Evolutionary conservation across 805 yeast species (phyloP), one percentile per base, ranked within the genome.

Genomic region (Tetrapisispora fleetii): DNA sequence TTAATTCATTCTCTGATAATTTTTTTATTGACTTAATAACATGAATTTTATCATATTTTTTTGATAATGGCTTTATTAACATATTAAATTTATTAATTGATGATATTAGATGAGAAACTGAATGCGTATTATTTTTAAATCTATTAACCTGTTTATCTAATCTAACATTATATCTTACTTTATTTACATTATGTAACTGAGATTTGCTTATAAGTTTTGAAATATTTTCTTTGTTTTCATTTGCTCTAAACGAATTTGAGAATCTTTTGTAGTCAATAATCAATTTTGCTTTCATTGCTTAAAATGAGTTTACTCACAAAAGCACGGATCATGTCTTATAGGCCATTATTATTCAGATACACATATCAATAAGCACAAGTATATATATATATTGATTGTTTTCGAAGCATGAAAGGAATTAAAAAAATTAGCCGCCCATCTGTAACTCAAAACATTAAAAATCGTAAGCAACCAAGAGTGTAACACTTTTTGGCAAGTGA

Each of bases 1-100:
- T 16, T 16, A 46, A 13, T 40, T 46, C 48, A 33, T 35, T 22
- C 3, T 39, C 7, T 4, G 48, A 46, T 40, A 46, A 24, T 18
- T 27, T 17, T 18, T 27, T 17, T 17, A 46, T 33, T 33, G 36
- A 16, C 2, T 18, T 21, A 33, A 46, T 40, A 17, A 22, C 18
- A n/a, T 10, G 35, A n/a, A 46, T 16, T 40, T 22, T 21, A 35
- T 46, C 40, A 24, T 32, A 40, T 8, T 39, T 38, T 30, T 37
- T 33, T 1, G 37, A 37, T 4, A 18, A 2, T 11, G 37, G 6
- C 6, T 41, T 28, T 14, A 41, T 28, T 27, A 27, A 14, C 17
- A 32, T 19, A 4, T 32, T 41, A 21, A 41, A 41, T 18, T 32
- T 41, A 41, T 41, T 41, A 5, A 41, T 30, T 14, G 44, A 41